A percentile compares a stretch with the other conserved stretches of the same genome.
Conservation (phyloP, 768 basidiomycete genomes). For the Pisolithus tinctorius region DNA sequence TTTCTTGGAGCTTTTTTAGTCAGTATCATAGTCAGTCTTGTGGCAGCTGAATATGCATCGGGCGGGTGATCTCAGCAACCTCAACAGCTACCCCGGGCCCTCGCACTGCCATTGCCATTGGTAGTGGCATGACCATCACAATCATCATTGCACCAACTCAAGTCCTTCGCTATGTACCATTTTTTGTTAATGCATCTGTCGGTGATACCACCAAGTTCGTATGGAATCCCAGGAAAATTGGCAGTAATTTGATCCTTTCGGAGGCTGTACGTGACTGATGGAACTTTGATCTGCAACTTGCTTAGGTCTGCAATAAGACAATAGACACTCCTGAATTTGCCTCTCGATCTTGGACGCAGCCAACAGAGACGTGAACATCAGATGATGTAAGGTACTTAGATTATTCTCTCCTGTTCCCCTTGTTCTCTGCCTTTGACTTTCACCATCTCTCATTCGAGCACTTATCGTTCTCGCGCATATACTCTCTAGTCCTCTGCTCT, state of each 20-base stretch:
- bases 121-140: conserved; percentile 60
- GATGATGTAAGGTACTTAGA: no score
- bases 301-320: conserved; percentile 65
- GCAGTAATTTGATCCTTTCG: conserved; percentile 9
- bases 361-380: no score
- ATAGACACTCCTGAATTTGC: conserved; percentile 46
- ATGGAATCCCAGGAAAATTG: conserved; percentile 69
- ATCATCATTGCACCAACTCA: conserved; percentile 73
- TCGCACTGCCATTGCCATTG: conserved; percentile 16
- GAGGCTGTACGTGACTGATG: no score
- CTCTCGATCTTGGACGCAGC: conserved; percentile 21
- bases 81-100: conserved; percentile 25
- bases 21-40: neutral
- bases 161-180: conserved; percentile 71
- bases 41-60: neutral
- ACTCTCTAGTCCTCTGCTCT: no score
- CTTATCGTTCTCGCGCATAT: no score
- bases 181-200: conserved; percentile 65
- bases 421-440: no score
- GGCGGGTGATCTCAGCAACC: conserved; percentile 42
- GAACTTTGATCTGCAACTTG: neutral
- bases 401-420: no score
- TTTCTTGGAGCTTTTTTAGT: neutral
- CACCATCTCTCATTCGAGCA: no score
- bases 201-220: conserved; percentile 72